phyloP scores from a whole-genome alignment of 257 asterid species.

The Schizonepeta tenuifolia region DNA sequence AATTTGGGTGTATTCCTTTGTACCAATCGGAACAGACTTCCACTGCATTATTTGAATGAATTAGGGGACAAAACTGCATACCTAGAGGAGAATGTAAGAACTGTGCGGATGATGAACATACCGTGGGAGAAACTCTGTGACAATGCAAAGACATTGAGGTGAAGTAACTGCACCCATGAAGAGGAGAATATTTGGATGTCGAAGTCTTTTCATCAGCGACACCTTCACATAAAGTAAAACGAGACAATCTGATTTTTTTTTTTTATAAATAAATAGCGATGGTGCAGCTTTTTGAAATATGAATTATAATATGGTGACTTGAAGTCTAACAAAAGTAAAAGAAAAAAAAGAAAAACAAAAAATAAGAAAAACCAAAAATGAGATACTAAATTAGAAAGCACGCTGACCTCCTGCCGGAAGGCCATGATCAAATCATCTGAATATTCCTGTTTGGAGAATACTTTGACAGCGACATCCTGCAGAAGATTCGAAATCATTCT shows the following conservation, averaged over 20 bases:
- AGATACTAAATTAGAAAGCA: slow-evolving; percentile 10
- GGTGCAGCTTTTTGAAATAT: slow-evolving; percentile 20
- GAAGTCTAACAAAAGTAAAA: slow-evolving; percentile 8
- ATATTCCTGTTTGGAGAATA: slow-evolving; percentile 89
- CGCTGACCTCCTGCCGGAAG: slow-evolving; percentile 88
- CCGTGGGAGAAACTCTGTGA: slow-evolving; percentile 99
- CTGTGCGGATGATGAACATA: slow-evolving; percentile 34
- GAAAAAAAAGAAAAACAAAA: not conserved
- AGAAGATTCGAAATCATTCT: slow-evolving; percentile 32
- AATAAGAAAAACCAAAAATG: no score
- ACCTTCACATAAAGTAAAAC: slow-evolving; percentile 54
- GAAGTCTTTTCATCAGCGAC: slow-evolving; percentile 89
- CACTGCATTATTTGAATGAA: slow-evolving; percentile 61
- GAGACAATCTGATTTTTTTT: not conserved
- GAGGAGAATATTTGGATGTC: slow-evolving; percentile 98
- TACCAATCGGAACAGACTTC: slow-evolving; percentile 88
- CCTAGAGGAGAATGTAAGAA: not conserved
- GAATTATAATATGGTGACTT: not conserved
- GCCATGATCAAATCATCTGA: slow-evolving; percentile 77
- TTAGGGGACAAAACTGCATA: slow-evolving; percentile 13
- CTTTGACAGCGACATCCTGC: slow-evolving; percentile 99
- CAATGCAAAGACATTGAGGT: slow-evolving; percentile 92
- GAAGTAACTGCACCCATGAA: slow-evolving; percentile 99
- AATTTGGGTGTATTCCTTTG: slow-evolving; percentile 72
- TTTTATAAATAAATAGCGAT: not conserved